Evolutionary conservation across 345 rosid species (phyloP), one percentile per base, ranked within the genome.

Genomic region (Conringia planisiliqua): DNA sequence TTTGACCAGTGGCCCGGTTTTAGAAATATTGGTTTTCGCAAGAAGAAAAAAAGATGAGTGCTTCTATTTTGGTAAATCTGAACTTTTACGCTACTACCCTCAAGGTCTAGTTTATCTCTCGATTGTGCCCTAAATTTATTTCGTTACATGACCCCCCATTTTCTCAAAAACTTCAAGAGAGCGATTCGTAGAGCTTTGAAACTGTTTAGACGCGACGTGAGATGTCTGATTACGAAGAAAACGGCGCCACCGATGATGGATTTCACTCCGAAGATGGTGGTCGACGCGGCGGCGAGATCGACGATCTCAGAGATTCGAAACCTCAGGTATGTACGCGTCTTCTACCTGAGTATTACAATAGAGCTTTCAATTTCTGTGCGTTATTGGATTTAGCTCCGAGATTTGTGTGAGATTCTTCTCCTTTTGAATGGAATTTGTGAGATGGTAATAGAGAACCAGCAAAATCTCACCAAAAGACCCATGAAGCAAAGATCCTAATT

Each of bases 221-320:
- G 40, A 69, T 69, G 73, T 54, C 62, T 40, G 73, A 69, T 18
- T 11, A 55, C 63, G 73, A 69, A 55, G 64, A 33, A 10, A 69
- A 69, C 43, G 73, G 54, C 50, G 12, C 4, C 13, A 18, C 63
- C 4, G 40, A 1, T 18, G 39, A 68, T 5, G 72, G 33, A 22
- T 40, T 68, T 39, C 82, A 71, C 71, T 83, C 75, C 35, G 85
- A 59, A 18, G 88, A 67, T 32, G 91, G 82, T 39, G 72, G 56
- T 26, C 65, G 60, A 62, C 74, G 76, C 80, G 79, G 85, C 42
- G 84, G 83, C 33, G 87, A 69, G 22, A 64, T 69, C 36, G 91
- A 90, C 16, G 87, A 86, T 66, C 82, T 39, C 62, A 74, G 75
- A 63, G 90, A 88, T 73, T 82, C 84, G 24, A 87, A 87, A 77